phyloP scores from a whole-genome alignment of 1,284 basidiomycete species.

The Leccinum variabile region DNA sequence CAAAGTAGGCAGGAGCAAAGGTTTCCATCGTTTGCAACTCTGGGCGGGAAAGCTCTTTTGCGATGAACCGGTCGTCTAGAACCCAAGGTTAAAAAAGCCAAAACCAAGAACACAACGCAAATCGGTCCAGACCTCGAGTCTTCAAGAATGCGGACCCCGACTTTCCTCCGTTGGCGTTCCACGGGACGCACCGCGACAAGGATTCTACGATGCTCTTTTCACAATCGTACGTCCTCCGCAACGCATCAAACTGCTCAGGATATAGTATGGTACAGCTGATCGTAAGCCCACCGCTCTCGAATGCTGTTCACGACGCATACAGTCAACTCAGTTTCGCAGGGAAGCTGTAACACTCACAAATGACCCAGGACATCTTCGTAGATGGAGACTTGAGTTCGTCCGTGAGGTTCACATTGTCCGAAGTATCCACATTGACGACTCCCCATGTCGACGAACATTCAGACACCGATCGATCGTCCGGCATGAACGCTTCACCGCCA shows the following conservation, averaged over 20 bases:
- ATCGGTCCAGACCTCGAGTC: slow-evolving; percentile 66
- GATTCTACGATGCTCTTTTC: slow-evolving; percentile 94
- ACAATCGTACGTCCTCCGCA: slow-evolving; percentile 90
- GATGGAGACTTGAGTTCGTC: slow-evolving; percentile 77
- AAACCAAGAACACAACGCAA: not conserved
- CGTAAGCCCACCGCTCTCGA: slow-evolving; percentile 88
- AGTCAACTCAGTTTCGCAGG: slow-evolving; percentile 3
- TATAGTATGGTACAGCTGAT: slow-evolving; percentile 96
- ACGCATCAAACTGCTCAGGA: slow-evolving; percentile 95
- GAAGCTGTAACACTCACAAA: slow-evolving; percentile 50
- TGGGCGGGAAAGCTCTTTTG: slow-evolving; percentile 91
- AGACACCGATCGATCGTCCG: slow-evolving; percentile 76
- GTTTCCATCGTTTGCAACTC: slow-evolving; percentile 96
- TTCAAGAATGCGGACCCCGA: slow-evolving; percentile 97
- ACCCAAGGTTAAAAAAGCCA: slow-evolving; percentile 4
- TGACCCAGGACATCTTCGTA: slow-evolving; percentile 76
- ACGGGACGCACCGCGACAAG: slow-evolving; percentile 92
- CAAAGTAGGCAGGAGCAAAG: slow-evolving; percentile 97
- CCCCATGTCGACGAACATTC: slow-evolving; percentile 86
- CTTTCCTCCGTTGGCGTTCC: slow-evolving; percentile 95
- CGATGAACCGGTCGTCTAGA: slow-evolving; percentile 95
- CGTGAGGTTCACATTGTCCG: slow-evolving; percentile 65
- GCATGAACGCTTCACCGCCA: slow-evolving; percentile 80
- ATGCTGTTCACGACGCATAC: slow-evolving; percentile 69
- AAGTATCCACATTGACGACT: slow-evolving; percentile 74